Evolutionary conservation across 257 asterid species (phyloP).

Genomic region (Plantago major): DNA sequence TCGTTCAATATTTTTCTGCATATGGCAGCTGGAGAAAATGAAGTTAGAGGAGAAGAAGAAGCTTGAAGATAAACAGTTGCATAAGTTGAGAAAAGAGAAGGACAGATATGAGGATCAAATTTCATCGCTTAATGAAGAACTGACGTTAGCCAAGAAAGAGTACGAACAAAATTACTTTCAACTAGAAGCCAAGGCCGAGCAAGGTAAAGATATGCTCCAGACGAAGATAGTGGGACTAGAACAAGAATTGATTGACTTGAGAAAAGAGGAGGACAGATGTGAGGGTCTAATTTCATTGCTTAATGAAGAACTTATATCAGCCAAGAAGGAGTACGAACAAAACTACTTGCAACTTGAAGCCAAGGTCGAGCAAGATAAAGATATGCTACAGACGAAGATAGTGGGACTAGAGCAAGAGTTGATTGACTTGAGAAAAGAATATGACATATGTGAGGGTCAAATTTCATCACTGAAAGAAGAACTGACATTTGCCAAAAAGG

Average conservation of each 20-base stretch:
- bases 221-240: too few relatives aligned
- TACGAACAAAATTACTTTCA: slow-evolving; percentile 47
- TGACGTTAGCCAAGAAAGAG: slow-evolving; percentile 39
- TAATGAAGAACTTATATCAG: slow-evolving; percentile 45
- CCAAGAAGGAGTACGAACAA: slow-evolving; percentile 49
- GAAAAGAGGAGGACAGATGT: slow-evolving; percentile 41
- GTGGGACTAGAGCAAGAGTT: slow-evolving; percentile 38
- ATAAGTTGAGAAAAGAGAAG: slow-evolving; percentile 42
- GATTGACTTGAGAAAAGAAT: slow-evolving; percentile 43
- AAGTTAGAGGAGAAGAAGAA: slow-evolving; percentile 64
- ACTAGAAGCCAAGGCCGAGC: slow-evolving; percentile 49
- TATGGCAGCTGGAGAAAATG: slow-evolving; percentile 63
- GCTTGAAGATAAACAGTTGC: slow-evolving; percentile 39
- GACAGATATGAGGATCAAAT: slow-evolving; percentile 49
- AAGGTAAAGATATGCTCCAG: slow-evolving; percentile 12
- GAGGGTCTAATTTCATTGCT: slow-evolving; percentile 52
- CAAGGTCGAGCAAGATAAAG: slow-evolving; percentile 35
- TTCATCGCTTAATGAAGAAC: slow-evolving; percentile 48
- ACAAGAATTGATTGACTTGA: slow-evolving; percentile 39
- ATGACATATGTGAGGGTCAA: slow-evolving; percentile 49
- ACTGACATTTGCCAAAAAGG: slow-evolving; percentile 41
- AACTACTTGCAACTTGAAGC: slow-evolving; percentile 42
- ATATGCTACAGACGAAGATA: slow-evolving; percentile 53
- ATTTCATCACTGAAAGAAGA: slow-evolving; percentile 55
- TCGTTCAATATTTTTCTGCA: slow-evolving; percentile 17